Percentiles rank a stretch among this genome's conserved stretches.
phyloP scores from a whole-genome alignment of 2,329 filamentous ascomycete species.

The Botryotinia narcissicola region DNA sequence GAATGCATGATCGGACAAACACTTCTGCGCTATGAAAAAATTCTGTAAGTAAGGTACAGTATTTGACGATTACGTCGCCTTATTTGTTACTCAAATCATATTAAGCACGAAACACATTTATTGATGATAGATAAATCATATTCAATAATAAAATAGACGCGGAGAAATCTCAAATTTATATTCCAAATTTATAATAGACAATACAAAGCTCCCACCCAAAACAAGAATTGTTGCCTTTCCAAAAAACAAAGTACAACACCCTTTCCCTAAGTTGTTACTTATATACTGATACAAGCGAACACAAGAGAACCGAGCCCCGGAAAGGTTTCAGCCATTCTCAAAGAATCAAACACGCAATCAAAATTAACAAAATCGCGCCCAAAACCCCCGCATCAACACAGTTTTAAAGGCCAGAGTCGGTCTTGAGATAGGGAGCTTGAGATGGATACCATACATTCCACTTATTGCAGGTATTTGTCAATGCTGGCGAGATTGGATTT shows the following conservation, averaged over 20 bases:
- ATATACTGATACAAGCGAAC: background rate
- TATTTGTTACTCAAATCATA: background rate
- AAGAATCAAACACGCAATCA: background rate
- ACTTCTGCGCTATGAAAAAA: background rate
- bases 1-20: background rate
- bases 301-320: background rate
- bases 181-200: background rate
- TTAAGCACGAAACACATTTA: background rate
- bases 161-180: background rate
- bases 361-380: background rate
- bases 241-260: background rate
- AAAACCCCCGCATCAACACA: background rate
- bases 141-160: background rate
- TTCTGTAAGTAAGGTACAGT: background rate
- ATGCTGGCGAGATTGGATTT: constrained; percentile 24
- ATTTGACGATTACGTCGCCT: background rate
- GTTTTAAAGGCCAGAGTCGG: constrained; percentile 35
- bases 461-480: constrained; percentile 27
- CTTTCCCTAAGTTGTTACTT: background rate
- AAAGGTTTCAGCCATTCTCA: background rate
- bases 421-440: constrained; percentile 25
- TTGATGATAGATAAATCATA: background rate
- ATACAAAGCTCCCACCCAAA: background rate
- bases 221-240: background rate
- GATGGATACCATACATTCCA: constrained; percentile 29